Conservation (phyloP, 306 rosid genomes). For the Rosa multiflora region DNA sequence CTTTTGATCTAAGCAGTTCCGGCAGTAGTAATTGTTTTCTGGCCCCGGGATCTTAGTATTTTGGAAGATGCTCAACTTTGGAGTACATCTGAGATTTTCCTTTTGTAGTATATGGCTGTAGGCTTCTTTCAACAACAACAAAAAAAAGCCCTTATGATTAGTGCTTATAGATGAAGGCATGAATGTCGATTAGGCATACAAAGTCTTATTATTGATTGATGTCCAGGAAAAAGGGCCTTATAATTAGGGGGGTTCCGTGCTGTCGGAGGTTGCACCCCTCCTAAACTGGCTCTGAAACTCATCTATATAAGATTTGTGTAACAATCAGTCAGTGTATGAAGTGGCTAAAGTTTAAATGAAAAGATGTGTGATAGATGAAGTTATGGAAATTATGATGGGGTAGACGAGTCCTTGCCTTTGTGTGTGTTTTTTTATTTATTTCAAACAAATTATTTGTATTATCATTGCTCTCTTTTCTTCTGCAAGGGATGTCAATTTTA, state of each 20-base stretch:
- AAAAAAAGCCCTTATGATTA: not conserved
- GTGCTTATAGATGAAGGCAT: not conserved
- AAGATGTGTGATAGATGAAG: not conserved
- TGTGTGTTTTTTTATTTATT: not conserved
- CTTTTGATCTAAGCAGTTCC: conserved; percentile 49
- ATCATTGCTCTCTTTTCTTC: conserved; percentile 3
- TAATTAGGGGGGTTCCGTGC: not conserved
- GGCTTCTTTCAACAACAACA: not conserved
- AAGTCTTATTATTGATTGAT: not conserved
- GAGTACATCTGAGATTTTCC: conserved; percentile 2
- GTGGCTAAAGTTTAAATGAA: not conserved
- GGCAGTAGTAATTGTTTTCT: conserved; percentile 56
- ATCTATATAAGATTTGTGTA: not conserved
- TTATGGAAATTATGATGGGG: not conserved
- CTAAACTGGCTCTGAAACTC: not conserved
- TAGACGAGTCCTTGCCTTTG: not conserved
- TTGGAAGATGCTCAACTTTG: conserved; percentile 18
- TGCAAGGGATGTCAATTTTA: conserved; percentile 29
- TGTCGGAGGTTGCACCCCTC: not conserved
- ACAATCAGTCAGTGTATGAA: not conserved
- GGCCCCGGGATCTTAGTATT: conserved; percentile 38
- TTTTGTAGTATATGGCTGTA: not conserved
- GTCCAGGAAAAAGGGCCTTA: not conserved
- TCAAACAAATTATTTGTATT: not conserved
- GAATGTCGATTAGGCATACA: not conserved